phyloP scores from a whole-genome alignment of 208 protist species.

The Naegleria gruberi region DNA sequence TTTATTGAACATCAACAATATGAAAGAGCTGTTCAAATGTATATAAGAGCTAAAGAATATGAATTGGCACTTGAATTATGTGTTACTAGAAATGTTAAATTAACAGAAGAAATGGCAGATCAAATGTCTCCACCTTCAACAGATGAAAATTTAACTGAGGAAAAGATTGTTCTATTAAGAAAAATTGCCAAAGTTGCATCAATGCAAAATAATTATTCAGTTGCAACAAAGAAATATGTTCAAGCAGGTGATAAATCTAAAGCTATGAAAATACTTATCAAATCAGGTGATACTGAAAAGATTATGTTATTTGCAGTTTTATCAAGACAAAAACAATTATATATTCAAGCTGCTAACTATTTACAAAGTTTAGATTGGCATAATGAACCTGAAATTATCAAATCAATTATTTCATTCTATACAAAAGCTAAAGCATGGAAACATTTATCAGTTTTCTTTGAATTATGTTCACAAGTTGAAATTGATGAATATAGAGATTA shows the following conservation, averaged over 20 bases:
- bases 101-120: constrained; percentile 83
- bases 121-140: constrained; percentile 46
- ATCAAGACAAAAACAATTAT: constrained; percentile 82
- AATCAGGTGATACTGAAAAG: constrained; percentile 86
- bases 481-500: constrained; percentile 93
- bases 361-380: constrained; percentile 87
- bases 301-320: constrained; percentile 93
- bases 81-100: constrained; percentile 57
- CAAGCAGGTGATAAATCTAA: constrained; percentile 85
- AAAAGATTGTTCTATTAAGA: constrained; percentile 49
- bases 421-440: constrained; percentile 84
- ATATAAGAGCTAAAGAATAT: constrained; percentile 71
- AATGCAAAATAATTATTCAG: constrained; percentile 72
- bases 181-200: constrained; percentile 70
- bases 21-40: constrained; percentile 82
- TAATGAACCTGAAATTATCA: constrained; percentile 79
- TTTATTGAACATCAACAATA: constrained; percentile 70
- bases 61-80: constrained; percentile 70
- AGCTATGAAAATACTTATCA: constrained; percentile 92
- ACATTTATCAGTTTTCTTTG: constrained; percentile 75
- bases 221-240: constrained; percentile 83
- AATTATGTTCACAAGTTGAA: constrained; percentile 80
- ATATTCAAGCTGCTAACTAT: constrained; percentile 88
- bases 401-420: constrained; percentile 90
- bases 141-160: constrained; percentile 35